A percentile compares a stretch with the other conserved stretches of the same genome.
phyloP scores from a whole-genome alignment of 805 yeast species.

The Pichia heedii region DNA sequence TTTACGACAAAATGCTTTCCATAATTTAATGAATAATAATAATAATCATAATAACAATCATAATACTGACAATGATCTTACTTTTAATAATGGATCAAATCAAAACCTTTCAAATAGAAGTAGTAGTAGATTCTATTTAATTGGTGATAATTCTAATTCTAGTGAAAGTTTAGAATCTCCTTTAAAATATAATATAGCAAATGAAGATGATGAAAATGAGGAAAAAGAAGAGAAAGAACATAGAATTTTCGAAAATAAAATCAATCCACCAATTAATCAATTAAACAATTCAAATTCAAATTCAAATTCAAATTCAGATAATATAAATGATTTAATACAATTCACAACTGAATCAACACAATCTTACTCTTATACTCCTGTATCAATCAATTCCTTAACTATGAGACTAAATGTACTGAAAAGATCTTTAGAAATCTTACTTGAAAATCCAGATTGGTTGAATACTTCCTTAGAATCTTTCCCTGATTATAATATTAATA shows the following conservation, averaged over 20 bases:
- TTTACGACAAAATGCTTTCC: constrained; percentile 3
- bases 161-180: constrained; percentile 5
- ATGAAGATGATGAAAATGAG: neutral
- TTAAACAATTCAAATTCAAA: too few species aligned
- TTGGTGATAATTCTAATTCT: constrained; percentile 11
- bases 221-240: too few species aligned
- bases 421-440: constrained; percentile 64
- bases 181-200: neutral
- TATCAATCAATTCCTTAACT: constrained; percentile 74
- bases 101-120: too few species aligned
- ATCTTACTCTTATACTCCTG: constrained; percentile 75
- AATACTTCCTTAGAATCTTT: constrained; percentile 19
- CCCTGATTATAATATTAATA: constrained; percentile 4
- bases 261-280: too few species aligned
- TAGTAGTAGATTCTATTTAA: constrained; percentile 7
- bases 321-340: constrained; percentile 24
- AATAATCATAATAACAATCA: constrained; percentile 3
- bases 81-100: too few species aligned
- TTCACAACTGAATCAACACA: constrained; percentile 77
- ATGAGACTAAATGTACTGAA: constrained; percentile 65
- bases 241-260: too few species aligned
- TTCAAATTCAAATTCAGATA: neutral
- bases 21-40: constrained; percentile 5
- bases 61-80: neutral
- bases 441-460: constrained; percentile 46